phyloP scores from a whole-genome alignment of 2,329 filamentous ascomycete species.

The Ophiostoma sp. region DNA sequence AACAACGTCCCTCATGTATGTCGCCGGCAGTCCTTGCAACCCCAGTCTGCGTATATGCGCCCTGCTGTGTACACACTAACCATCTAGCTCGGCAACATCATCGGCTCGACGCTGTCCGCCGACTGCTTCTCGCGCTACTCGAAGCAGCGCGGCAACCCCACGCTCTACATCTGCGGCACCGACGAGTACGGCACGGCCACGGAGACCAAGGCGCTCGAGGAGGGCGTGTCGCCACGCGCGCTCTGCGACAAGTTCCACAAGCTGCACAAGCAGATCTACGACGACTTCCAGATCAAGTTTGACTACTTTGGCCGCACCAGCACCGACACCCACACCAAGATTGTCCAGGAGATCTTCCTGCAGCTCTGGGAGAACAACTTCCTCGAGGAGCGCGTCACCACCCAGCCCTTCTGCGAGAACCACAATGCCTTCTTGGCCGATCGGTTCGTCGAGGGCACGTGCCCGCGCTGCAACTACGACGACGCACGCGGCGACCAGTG shows the following conservation, averaged over 20 bases:
- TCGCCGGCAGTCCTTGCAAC: neutral
- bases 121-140: constrained; percentile 81
- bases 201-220: constrained; percentile 89
- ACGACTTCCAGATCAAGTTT: constrained; percentile 94
- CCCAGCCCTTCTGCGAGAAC: constrained; percentile 73
- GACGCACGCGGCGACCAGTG: constrained; percentile 66
- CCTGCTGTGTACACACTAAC: neutral
- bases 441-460: constrained; percentile 75
- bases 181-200: constrained; percentile 79
- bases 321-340: constrained; percentile 81
- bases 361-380: constrained; percentile 85
- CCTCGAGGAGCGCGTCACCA: constrained; percentile 78
- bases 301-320: constrained; percentile 93
- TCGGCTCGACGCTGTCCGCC: constrained; percentile 80
- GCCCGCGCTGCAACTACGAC: constrained; percentile 65
- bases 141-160: constrained; percentile 71
- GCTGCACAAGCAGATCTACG: constrained; percentile 82
- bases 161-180: constrained; percentile 73
- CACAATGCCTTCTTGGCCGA: constrained; percentile 74
- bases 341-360: constrained; percentile 84
- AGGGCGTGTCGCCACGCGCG: constrained; percentile 67
- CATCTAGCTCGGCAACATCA: constrained; percentile 65
- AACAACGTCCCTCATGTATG: constrained; percentile 64
- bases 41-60: too few species aligned
- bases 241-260: constrained; percentile 90